Percentiles rank a stretch among this genome's conserved stretches.
These are phyloP conservation scores for Boletus coccyginus DNA, from an alignment of 768 basidiomycete genomes.

Conservation along the genomic window DNA sequence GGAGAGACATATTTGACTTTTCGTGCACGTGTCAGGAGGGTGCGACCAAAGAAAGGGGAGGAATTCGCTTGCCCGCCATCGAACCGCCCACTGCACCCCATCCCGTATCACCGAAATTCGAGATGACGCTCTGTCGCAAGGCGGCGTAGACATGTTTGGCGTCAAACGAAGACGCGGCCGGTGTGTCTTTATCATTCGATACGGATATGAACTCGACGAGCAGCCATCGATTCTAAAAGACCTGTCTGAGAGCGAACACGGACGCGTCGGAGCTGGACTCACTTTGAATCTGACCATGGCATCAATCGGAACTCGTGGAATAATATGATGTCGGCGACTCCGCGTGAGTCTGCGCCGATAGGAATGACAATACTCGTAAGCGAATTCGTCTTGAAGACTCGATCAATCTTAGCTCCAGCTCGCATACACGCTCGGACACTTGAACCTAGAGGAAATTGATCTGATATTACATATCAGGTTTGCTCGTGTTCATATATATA, in stretches of 20 bases:
- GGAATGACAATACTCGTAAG: too few relatives aligned
- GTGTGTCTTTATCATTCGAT: constrained; percentile 14
- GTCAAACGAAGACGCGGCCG: constrained; percentile 37
- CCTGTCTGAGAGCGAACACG: background rate
- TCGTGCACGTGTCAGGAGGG: background rate
- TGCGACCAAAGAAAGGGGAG: background rate
- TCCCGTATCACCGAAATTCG: constrained; percentile 80
- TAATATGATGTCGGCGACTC: too few relatives aligned
- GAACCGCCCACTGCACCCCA: constrained; percentile 80
- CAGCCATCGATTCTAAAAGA: constrained; percentile 81
- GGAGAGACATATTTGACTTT: constrained; percentile 89
- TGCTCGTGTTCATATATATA: too few relatives aligned
- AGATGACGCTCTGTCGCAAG: constrained; percentile 63
- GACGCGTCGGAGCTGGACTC: background rate
- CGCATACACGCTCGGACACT: too few relatives aligned
- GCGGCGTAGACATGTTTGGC: constrained; percentile 68
- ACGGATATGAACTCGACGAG: constrained; percentile 77
- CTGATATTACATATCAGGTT: too few relatives aligned
- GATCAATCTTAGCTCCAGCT: too few relatives aligned
- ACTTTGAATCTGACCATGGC: constrained; percentile 73
- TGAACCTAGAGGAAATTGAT: too few relatives aligned
- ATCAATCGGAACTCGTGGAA: background rate
- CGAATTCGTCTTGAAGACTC: too few relatives aligned
- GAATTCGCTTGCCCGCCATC: constrained; percentile 53
- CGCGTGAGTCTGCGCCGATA: too few relatives aligned